Evolutionary conservation across 2,329 filamentous ascomycete genomes (phyloP), one percentile per base, ranked within the genome.

Genomic region (Verticillium alfalfae): DNA sequence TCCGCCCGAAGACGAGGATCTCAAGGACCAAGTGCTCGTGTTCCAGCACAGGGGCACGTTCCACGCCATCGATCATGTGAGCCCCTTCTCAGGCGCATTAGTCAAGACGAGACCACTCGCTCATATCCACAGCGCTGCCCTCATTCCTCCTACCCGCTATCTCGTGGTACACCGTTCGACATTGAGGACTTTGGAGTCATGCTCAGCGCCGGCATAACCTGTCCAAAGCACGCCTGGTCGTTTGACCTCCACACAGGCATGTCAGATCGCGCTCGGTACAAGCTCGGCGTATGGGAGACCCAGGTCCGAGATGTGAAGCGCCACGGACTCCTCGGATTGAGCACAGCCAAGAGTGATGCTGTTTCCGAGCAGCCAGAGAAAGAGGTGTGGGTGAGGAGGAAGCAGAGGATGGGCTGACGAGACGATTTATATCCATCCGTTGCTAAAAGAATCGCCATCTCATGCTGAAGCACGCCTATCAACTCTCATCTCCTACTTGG

Each of bases 171-270:
- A 0, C 78, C 87, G 0, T 90, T 90, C 62, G 88, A 91, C 60
- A 90, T 91, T 67, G 88, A 91, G 66, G 88, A 91, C 63, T 91
- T 90, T 69, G 88, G 88, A 0, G 75, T 89, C 2, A 77, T 81
- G 5, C 71, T 89, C 7, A 88, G 85, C 60, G 80, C 85, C 0
- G 88, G 87, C 0, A 74, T 91, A 3, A 82, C 80, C 0, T 91
- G 88, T 70, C 86, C 88, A 0, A 89, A 89, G 65, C 88, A 91
- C 64, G 84, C 79, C 5, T 91, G 88, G 88, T 88, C 86, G 0
- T 91, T 91, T 71, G 88, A 91, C 69, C 67, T 91, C 2, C 83
- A 85, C 59, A 84, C 87, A 0, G 88, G 88, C 0, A 77, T 77
- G 67, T 80, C 80, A 1, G 88, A 91, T 69, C 81, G 87, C 0